Evolutionary conservation across 192 early-diverging fungal genomes (phyloP), one percentile per base, ranked within the genome.

Genomic region (Spinellus fusiger): DNA sequence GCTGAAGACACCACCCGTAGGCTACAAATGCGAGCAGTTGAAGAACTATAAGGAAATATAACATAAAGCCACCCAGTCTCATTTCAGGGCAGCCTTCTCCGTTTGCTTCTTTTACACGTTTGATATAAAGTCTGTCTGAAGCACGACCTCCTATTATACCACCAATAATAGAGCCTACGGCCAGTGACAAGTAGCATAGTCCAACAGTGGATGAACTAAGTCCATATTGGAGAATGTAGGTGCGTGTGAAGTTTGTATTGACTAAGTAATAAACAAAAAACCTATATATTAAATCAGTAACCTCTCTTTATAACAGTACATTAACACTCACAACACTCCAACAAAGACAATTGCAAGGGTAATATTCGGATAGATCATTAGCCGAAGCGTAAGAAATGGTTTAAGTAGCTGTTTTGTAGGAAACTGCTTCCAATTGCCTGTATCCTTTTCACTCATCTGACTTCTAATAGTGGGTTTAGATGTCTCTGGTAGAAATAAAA

Each of bases 401-500:
- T 73, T 73, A 31, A 68, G 35, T 26, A 54, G 16, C 5, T 35
- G 47, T 18, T 27, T 46, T 1, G 12, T n/a, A n/a, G n/a, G n/a
- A n/a, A n/a, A n/a, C n/a, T n/a, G n/a, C n/a, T n/a, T n/a, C n/a
- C n/a, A n/a, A n/a, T n/a, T n/a, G n/a, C n/a, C n/a, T n/a, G 37
- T 23, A 56, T 53, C 28, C 49, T 58, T 37, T 70, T 55, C 10
- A 25, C 32, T 18, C 26, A 28, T 33, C 28, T 27, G 28, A 26
- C 3, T 50, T 27, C 7, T 20, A 9, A 23, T 15, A 18, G n/a
- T 28, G 0, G 35, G 13, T n/a, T 18, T 44, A 18, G 40, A 3
- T 10, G 72, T 74, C 32, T 74, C 72, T 15, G 71, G 71, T 20
- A 73, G 34, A 18, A 52, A 64, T 12, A 74, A 54, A n/a, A 74